Base-by-base conservation (phyloP, 768 basidiomycete genomes). In the Boletellus ananiceps region DNA sequence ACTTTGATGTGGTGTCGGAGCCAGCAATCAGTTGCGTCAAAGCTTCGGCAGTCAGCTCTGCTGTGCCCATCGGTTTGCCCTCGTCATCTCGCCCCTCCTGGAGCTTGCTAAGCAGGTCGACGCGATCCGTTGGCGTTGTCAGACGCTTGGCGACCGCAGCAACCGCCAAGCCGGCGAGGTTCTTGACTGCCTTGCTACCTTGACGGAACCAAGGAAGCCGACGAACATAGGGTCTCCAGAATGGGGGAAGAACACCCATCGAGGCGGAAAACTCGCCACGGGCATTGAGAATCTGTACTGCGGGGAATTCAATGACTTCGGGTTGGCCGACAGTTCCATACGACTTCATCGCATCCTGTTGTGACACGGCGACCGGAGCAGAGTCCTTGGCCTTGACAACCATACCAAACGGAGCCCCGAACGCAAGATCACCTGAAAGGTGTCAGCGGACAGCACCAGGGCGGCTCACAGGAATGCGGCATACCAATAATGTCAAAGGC, bases 1-100 rank as follows among this genome's bases (percentile, higher is more conserved):
- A 90, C 88, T 95, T 96, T 40, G 92, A 93, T 0, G 93, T 95
- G 1, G 93, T 96, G 60, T 96, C 93, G 4, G 86, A 88, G 1
- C 92, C 92, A 6, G 90, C 90, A 55, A 93, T 92, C 15, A 93
- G 76, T 41, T 92, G 80, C 1, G 91, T 92, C 16, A 89, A 68
- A 39, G 87, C 86, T 70, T 96, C 93, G 0, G 92, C 92, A 1
- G 91, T 95, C 48, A 96, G 69, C 62, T 95, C 93, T 57, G 81
- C 82, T 23, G 76, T 74, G 0, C 86, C 82, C 86, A 96, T 85
- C 1, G 76, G 81, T 4, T 90, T 81, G 14, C 93, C 93, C 23
- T 77, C 71, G 40, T 83, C 80, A 60, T 95, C 93, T 55, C 81
- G 79, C 6, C 83, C 89, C 35, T 76, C 70, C 60, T 91, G 86